These are phyloP conservation scores for Backusella luteola DNA, from an alignment of 192 early-diverging fungal species.

Conservation along the genomic window DNA sequence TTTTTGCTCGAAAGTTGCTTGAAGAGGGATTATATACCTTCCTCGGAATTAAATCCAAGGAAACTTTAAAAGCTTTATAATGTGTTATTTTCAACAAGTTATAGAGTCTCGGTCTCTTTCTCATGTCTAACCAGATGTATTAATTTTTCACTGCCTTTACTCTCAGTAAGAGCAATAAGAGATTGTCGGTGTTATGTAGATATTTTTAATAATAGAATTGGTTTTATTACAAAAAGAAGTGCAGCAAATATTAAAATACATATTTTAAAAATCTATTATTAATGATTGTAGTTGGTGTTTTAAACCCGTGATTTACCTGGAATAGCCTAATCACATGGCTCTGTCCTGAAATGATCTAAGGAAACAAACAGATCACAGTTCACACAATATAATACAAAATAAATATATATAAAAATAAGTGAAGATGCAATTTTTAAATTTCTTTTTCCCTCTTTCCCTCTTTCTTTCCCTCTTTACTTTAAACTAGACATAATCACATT, in stretches of 20 bases:
- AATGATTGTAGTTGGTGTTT: not conserved
- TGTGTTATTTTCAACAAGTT: too few relatives aligned
- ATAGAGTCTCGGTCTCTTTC: too few relatives aligned
- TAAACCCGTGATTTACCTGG: not conserved
- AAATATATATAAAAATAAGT: not conserved
- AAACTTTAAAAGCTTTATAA: too few relatives aligned
- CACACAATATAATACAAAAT: not conserved
- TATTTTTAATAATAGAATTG: not conserved
- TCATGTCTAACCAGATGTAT: too few relatives aligned
- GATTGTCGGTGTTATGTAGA: not conserved
- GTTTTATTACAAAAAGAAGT: not conserved
- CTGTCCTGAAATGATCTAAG: slow-evolving; percentile 2
- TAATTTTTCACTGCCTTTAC: too few relatives aligned
- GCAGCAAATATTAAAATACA: not conserved
- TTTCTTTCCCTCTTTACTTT: not conserved
- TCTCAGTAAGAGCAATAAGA: not conserved
- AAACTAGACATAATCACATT: not conserved
- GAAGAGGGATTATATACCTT: too few relatives aligned
- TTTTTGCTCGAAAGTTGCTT: too few relatives aligned
- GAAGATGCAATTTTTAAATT: too few relatives aligned
- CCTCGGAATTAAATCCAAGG: too few relatives aligned
- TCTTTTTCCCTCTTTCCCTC: not conserved
- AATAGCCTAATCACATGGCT: not conserved
- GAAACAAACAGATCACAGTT: not conserved
- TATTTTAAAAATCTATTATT: not conserved